These are phyloP conservation scores for Gigaspora rosea DNA, from an alignment of 192 early-diverging fungal species.

Conservation along the genomic window DNA sequence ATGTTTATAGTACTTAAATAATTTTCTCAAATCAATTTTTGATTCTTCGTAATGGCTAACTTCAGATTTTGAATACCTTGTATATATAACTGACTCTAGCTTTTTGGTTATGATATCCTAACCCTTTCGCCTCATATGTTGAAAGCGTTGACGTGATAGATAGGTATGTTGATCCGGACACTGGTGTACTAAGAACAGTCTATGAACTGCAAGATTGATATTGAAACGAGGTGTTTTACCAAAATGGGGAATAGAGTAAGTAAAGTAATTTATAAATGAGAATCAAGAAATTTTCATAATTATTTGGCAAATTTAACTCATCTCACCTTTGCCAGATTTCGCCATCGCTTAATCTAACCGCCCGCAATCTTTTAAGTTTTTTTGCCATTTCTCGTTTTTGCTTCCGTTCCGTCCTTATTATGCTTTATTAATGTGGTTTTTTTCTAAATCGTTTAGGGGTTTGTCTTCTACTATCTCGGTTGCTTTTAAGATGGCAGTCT, in stretches of 20 bases:
- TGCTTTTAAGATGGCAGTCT: no score
- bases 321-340: no score
- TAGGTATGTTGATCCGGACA: constrained; percentile 73
- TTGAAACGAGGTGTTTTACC: constrained; percentile 88
- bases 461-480: no score
- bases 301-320: no score
- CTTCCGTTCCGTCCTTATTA: no score
- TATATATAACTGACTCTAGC: constrained; percentile 77
- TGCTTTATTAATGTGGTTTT: no score
- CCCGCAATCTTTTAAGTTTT: no score
- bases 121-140: constrained; percentile 96
- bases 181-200: constrained; percentile 80
- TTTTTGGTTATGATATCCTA: constrained; percentile 95
- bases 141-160: constrained; percentile 92
- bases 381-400: no score
- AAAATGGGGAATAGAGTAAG: constrained; percentile 76
- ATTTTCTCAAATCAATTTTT: not conserved
- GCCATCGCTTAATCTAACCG: no score
- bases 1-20: no score
- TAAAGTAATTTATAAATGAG: not conserved
- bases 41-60: not conserved
- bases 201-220: constrained; percentile 86
- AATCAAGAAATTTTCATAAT: no score
- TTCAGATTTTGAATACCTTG: constrained; percentile 14
- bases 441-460: no score